phyloP scores from a whole-genome alignment of 768 basidiomycete genomes.

The Mrakia blollopis region DNA sequence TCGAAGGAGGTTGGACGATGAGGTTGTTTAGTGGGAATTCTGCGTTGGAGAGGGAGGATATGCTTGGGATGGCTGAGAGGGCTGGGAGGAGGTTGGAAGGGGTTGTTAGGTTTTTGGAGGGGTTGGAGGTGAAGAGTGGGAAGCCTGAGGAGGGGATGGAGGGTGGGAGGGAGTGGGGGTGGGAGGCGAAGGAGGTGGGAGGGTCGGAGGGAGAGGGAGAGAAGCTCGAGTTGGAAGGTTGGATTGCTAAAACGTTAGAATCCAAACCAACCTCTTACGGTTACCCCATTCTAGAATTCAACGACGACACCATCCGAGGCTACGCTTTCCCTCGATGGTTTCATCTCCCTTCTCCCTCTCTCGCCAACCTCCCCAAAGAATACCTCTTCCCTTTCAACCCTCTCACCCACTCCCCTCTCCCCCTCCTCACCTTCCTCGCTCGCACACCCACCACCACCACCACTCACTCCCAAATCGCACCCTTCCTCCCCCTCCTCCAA shows the following conservation, averaged over 20 bases:
- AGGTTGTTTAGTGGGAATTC: slow-evolving; percentile 10
- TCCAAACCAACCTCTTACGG: neutral
- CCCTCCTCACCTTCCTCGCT: slow-evolving; percentile 11
- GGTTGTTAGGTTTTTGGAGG: slow-evolving; percentile 15
- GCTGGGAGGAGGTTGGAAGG: slow-evolving; percentile 14
- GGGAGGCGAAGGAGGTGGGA: neutral
- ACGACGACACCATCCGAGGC: neutral
- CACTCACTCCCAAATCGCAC: neutral
- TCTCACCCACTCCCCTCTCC: neutral
- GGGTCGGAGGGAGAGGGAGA: neutral
- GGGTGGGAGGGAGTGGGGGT: neutral
- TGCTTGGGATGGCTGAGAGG: neutral
- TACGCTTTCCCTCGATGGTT: slow-evolving; percentile 6
- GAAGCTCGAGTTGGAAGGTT: neutral
- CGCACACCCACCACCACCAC: neutral
- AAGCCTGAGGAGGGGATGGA: neutral
- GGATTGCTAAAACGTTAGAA: neutral
- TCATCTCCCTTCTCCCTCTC: neutral
- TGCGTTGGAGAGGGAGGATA: slow-evolving; percentile 1
- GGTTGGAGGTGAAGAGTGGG: neutral
- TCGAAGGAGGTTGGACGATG: slow-evolving; percentile 8
- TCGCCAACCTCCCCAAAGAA: neutral
- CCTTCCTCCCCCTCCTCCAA: neutral
- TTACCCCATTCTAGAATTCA: neutral
- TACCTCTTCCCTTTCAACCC: slow-evolving; percentile 15